A percentile compares a stretch with the other conserved stretches of the same genome.
Evolutionary conservation across 768 basidiomycete species (phyloP).

Genomic region (Hirschioporus abietinus): DNA sequence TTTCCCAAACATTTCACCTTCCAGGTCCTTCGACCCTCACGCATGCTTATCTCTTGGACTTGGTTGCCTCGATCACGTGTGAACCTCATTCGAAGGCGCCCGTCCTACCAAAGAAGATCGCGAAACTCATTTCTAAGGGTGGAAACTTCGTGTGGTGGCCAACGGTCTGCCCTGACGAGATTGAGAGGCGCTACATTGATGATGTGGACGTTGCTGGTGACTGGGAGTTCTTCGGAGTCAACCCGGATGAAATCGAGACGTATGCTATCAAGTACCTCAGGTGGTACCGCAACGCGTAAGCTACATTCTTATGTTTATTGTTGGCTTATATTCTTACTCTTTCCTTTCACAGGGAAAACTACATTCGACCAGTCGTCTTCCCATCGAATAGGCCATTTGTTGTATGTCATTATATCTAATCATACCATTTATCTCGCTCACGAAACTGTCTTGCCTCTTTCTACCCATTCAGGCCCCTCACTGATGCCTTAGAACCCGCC

Average conservation of each 20-base stretch:
- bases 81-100: slow-evolving; percentile 46
- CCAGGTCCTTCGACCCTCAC: slow-evolving; percentile 88
- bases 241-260: slow-evolving; percentile 76
- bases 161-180: slow-evolving; percentile 83
- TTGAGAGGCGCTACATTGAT: slow-evolving; percentile 80
- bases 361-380: slow-evolving; percentile 60
- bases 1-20: slow-evolving; percentile 67
- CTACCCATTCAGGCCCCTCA: neutral
- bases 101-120: slow-evolving; percentile 68
- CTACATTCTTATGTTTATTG: slow-evolving; percentile 22
- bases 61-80: slow-evolving; percentile 30
- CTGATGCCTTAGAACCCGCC: neutral
- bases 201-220: slow-evolving; percentile 70
- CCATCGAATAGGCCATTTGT: slow-evolving; percentile 34
- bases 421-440: neutral
- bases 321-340: slow-evolving; percentile 11
- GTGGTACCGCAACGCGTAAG: slow-evolving; percentile 84
- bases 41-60: slow-evolving; percentile 49
- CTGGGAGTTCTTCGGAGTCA: slow-evolving; percentile 80
- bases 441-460: neutral
- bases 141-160: slow-evolving; percentile 86
- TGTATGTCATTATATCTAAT: neutral
- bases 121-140: slow-evolving; percentile 57
- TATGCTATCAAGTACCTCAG: slow-evolving; percentile 88
- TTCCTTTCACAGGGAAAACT: slow-evolving; percentile 50